These are phyloP conservation scores for Beauveria bassiana DNA, from an alignment of 2,329 filamentous ascomycete genomes.

Conservation along the genomic window DNA sequence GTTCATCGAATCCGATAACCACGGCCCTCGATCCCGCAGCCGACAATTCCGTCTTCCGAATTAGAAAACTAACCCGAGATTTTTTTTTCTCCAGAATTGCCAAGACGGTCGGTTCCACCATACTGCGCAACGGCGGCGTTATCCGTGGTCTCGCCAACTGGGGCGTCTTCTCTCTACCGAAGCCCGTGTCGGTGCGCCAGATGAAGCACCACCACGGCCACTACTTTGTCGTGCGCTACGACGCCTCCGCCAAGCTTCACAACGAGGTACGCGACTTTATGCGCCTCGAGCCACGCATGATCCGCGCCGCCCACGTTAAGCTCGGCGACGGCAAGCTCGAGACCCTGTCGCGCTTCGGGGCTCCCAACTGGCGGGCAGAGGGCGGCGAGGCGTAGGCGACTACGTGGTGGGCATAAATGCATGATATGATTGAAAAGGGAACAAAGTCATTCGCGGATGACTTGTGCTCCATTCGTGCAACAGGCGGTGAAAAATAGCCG, in stretches of 20 bases:
- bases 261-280: conserved; percentile 67
- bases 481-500: too few relatives aligned
- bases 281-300: conserved; percentile 80
- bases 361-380: conserved; percentile 40
- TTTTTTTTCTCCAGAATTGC: conserved; percentile 60
- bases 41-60: not conserved
- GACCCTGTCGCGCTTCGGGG: conserved; percentile 42
- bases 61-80: conserved; percentile 11
- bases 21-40: not conserved
- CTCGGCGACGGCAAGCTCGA: conserved; percentile 58
- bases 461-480: not conserved
- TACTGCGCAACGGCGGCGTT: conserved; percentile 79
- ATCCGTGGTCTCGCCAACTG: conserved; percentile 92
- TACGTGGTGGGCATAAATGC: not conserved
- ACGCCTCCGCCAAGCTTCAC: conserved; percentile 67
- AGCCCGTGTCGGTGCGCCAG: conserved; percentile 71
- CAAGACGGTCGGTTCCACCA: conserved; percentile 70
- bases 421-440: not conserved
- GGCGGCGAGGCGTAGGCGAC: conserved; percentile 23
- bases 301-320: conserved; percentile 80
- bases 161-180: conserved; percentile 84
- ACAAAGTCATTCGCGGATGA: too few relatives aligned
- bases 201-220: conserved; percentile 77
- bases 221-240: conserved; percentile 98
- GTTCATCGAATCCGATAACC: conserved; percentile 22